Conservation (phyloP, 192 early-diverging fungal genomes). For the Coemansia sp. region DNA sequence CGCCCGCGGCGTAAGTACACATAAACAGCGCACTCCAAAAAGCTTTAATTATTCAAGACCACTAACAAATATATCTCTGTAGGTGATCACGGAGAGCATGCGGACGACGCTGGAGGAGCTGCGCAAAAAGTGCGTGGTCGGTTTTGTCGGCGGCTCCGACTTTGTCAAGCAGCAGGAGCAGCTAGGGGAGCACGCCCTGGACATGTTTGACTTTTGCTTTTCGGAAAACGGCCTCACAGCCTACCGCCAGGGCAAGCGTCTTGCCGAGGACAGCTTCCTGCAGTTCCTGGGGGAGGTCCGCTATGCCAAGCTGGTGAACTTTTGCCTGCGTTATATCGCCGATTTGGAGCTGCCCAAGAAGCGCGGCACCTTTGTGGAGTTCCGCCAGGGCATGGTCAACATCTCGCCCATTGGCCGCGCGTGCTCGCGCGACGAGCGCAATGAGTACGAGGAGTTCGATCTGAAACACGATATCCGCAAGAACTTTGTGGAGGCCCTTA, state of each 20-base stretch:
- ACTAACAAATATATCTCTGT: no score
- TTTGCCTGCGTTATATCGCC: slow-evolving; percentile 91
- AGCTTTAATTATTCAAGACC: no score
- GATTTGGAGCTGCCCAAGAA: slow-evolving; percentile 93
- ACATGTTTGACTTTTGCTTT: slow-evolving; percentile 94
- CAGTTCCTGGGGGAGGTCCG: slow-evolving; percentile 87
- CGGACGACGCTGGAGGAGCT: slow-evolving; percentile 70
- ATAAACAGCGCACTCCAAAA: neutral
- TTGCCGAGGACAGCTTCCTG: slow-evolving; percentile 80
- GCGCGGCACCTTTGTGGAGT: slow-evolving; percentile 97
- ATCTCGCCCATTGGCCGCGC: slow-evolving; percentile 96
- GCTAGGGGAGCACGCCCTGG: slow-evolving; percentile 69
- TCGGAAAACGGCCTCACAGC: slow-evolving; percentile 98
- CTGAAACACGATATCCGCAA: slow-evolving; percentile 79
- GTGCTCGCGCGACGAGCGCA: slow-evolving; percentile 86
- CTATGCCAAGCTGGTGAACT: slow-evolving; percentile 91
- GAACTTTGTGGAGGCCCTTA: slow-evolving; percentile 81
- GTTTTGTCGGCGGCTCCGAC: slow-evolving; percentile 97
- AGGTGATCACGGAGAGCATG: slow-evolving; percentile 82
- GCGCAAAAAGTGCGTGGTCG: slow-evolving; percentile 88
- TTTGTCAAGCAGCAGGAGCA: slow-evolving; percentile 95
- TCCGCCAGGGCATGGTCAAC: slow-evolving; percentile 99
- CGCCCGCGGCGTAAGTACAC: slow-evolving; percentile 76
- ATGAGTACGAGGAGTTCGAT: slow-evolving; percentile 91
- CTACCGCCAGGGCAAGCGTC: slow-evolving; percentile 71